Evolutionary conservation across 257 asterid species (phyloP).

Genomic region (Coffea eugenioides): DNA sequence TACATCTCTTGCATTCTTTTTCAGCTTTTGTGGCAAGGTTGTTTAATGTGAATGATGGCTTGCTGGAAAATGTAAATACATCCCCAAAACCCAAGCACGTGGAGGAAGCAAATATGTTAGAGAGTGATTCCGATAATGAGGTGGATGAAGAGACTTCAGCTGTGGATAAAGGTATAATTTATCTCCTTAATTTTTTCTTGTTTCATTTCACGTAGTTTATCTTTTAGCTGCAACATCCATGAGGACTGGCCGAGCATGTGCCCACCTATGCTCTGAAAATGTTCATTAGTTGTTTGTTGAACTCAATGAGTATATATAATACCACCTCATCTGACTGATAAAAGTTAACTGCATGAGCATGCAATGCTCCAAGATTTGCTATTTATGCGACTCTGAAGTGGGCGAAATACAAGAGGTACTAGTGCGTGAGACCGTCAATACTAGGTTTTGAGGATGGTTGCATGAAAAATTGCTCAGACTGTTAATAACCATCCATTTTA

Average conservation of each 20-base stretch:
- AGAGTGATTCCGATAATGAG: conserved; percentile 45
- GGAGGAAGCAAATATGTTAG: conserved; percentile 42
- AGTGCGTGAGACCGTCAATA: background rate
- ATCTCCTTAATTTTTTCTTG: no score
- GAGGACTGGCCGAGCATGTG: background rate
- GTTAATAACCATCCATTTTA: background rate
- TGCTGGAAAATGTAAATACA: conserved; percentile 45
- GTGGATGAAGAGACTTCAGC: conserved; percentile 34
- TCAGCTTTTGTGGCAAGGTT: conserved; percentile 72
- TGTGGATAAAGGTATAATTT: conserved; percentile 20
- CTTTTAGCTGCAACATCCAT: background rate
- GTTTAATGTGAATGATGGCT: conserved; percentile 31
- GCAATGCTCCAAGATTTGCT: background rate
- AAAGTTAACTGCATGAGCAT: background rate
- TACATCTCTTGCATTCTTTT: conserved; percentile 14
- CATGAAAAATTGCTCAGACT: background rate
- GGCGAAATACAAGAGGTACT: no score
- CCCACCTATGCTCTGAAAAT: background rate
- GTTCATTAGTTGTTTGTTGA: background rate
- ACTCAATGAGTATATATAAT: background rate
- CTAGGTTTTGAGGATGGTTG: background rate
- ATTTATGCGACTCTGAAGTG: background rate
- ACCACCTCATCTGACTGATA: background rate
- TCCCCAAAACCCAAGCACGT: conserved; percentile 65
- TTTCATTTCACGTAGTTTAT: no score